Conservation (phyloP, 768 basidiomycete species). For the Suillus decipiens region DNA sequence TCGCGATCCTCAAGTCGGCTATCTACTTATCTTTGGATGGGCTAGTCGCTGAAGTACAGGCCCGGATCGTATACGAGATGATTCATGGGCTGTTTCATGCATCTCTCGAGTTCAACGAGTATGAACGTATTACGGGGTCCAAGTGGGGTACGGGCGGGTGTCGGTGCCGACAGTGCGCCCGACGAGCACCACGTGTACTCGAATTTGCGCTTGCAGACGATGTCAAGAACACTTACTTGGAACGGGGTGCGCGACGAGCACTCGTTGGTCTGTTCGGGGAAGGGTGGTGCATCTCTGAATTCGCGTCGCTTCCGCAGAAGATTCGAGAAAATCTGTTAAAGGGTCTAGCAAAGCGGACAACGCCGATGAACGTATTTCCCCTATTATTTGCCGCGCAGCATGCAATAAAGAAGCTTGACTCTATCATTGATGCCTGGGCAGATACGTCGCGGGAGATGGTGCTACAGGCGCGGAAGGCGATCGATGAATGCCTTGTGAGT, state of each 20-base stretch:
- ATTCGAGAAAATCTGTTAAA: constrained; percentile 69
- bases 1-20: constrained; percentile 84
- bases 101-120: constrained; percentile 76
- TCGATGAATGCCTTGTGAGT: constrained; percentile 62
- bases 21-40: constrained; percentile 74
- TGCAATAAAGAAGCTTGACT: constrained; percentile 54
- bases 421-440: constrained; percentile 55
- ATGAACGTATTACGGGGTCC: constrained; percentile 70
- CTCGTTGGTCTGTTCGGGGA: constrained; percentile 86
- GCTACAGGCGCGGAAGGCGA: constrained; percentile 53
- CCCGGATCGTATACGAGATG: constrained; percentile 85
- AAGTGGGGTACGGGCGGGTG: constrained; percentile 86
- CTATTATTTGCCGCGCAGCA: constrained; percentile 68
- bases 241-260: constrained; percentile 70
- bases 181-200: constrained; percentile 79
- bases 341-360: constrained; percentile 70
- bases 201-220: constrained; percentile 79
- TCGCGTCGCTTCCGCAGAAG: constrained; percentile 67
- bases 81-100: constrained; percentile 88
- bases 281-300: constrained; percentile 84
- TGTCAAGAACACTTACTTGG: constrained; percentile 70
- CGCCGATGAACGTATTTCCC: constrained; percentile 64
- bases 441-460: constrained; percentile 60
- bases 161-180: constrained; percentile 79
- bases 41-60: constrained; percentile 79